Conservation (phyloP, 768 basidiomycete genomes). For the Chalciporus chontae region DNA sequence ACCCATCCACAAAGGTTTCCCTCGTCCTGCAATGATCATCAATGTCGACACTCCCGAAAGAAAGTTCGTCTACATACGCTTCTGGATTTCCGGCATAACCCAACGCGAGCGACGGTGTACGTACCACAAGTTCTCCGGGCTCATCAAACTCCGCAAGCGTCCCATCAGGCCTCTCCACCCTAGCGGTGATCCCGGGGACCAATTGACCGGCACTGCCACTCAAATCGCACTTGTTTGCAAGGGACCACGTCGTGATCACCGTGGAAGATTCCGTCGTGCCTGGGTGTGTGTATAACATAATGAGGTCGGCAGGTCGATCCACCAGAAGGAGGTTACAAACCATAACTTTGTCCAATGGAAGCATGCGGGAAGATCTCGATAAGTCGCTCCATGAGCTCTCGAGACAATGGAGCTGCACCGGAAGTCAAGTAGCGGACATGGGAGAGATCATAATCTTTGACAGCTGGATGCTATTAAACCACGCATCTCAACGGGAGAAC, state of each 20-base stretch:
- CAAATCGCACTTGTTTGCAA: constrained; percentile 41
- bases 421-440: constrained; percentile 35
- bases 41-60: not conserved
- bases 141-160: constrained; percentile 53
- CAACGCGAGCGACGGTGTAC: constrained; percentile 56
- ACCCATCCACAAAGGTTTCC: constrained; percentile 58
- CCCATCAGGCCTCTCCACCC: constrained; percentile 58
- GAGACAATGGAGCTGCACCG: constrained; percentile 59
- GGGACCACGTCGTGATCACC: constrained; percentile 45
- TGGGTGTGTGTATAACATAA: constrained; percentile 13
- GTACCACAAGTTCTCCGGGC: constrained; percentile 59
- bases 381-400: constrained; percentile 47
- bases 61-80: constrained; percentile 44
- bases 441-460: constrained; percentile 38
- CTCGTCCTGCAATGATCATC: constrained; percentile 43
- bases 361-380: constrained; percentile 44
- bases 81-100: constrained; percentile 55
- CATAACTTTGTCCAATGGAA: constrained; percentile 60
- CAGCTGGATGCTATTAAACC: constrained; percentile 35
- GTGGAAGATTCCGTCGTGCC: constrained; percentile 66
- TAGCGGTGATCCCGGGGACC: constrained; percentile 53
- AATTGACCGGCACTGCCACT: constrained; percentile 58
- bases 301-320: not conserved
- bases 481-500: not conserved
- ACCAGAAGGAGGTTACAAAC: constrained; percentile 26